phyloP scores from a whole-genome alignment of 2,329 filamentous ascomycete species.

The Aspergillus vadensis region DNA sequence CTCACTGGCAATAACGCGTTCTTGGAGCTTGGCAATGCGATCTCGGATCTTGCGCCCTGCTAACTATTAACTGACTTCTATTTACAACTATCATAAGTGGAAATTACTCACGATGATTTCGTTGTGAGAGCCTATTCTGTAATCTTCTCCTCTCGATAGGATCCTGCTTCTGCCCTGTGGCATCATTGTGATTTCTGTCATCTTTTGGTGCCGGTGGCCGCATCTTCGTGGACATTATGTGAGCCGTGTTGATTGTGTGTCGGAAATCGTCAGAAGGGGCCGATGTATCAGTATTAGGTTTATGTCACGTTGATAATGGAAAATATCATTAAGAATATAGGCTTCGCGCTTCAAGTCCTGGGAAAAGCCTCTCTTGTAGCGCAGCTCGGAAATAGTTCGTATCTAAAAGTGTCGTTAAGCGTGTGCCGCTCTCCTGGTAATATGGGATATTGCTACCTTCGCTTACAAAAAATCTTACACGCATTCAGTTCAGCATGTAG shows the following conservation, averaged over 20 bases:
- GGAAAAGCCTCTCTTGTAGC: too few species aligned
- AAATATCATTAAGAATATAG: not conserved
- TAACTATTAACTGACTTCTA: not conserved
- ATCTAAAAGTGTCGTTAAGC: not conserved
- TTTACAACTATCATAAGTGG: not conserved
- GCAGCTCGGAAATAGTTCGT: too few species aligned
- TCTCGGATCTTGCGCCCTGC: conserved; percentile 38
- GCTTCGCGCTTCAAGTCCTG: too few species aligned
- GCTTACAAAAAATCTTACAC: conserved; percentile 2
- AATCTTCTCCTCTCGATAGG: conserved; percentile 33
- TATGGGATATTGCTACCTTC: not conserved
- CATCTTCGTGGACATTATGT: conserved; percentile 1
- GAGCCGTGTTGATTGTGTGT: not conserved
- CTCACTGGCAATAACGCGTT: conserved; percentile 38
- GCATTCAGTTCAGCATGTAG: not conserved
- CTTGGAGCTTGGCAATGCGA: conserved; percentile 38
- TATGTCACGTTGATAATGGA: not conserved
- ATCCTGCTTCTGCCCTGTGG: conserved; percentile 28
- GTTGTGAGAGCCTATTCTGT: conserved; percentile 37
- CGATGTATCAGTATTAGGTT: not conserved
- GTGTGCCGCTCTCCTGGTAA: not conserved
- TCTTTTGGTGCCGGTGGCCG: not conserved
- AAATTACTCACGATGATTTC: conserved; percentile 34
- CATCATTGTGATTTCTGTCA: not conserved
- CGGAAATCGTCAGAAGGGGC: not conserved